Conservation (phyloP, 2,329 filamentous ascomycete species). For the Aquanectria penicillioides region DNA sequence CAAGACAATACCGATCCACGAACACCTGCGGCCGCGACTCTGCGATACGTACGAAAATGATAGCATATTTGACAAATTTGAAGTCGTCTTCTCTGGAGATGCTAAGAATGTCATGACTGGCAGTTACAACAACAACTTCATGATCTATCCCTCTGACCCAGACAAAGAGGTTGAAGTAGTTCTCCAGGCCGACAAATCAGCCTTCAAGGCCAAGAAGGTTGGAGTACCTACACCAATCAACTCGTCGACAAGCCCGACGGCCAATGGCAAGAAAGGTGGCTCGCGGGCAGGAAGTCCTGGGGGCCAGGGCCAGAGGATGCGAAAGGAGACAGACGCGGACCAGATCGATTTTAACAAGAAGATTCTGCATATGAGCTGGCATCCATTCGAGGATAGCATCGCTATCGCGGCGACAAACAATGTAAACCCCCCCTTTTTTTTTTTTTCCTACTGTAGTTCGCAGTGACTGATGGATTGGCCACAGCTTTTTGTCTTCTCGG, state of each 20-base stretch:
- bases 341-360: conserved; percentile 99
- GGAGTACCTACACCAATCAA: conserved; percentile 98
- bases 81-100: conserved; percentile 98
- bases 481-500: conserved; percentile 82
- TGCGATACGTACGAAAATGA: conserved; percentile 99
- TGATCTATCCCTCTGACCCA: conserved; percentile 98
- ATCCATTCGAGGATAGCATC: conserved; percentile 99
- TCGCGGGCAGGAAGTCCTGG: conserved; percentile 90
- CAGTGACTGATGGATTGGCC: neutral
- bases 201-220: conserved; percentile 99
- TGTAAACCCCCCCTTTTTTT: no score
- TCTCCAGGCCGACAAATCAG: conserved; percentile 96
- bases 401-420: conserved; percentile 99
- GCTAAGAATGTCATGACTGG: conserved; percentile 99
- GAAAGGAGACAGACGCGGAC: conserved; percentile 98
- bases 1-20: conserved; percentile 98
- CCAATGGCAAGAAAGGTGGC: conserved; percentile 85
- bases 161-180: conserved; percentile 98
- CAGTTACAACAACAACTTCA: conserved; percentile 99
- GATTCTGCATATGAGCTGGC: conserved; percentile 99
- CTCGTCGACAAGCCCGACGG: conserved; percentile 75
- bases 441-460: no score
- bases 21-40: conserved; percentile 90
- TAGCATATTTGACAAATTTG: conserved; percentile 99
- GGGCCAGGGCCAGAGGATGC: conserved; percentile 89